A percentile compares a stretch with the other conserved stretches of the same genome.
These are phyloP conservation scores for Actinomucor elegans DNA, from an alignment of 371 early-diverging fungal genomes.

Conservation along the genomic window DNA sequence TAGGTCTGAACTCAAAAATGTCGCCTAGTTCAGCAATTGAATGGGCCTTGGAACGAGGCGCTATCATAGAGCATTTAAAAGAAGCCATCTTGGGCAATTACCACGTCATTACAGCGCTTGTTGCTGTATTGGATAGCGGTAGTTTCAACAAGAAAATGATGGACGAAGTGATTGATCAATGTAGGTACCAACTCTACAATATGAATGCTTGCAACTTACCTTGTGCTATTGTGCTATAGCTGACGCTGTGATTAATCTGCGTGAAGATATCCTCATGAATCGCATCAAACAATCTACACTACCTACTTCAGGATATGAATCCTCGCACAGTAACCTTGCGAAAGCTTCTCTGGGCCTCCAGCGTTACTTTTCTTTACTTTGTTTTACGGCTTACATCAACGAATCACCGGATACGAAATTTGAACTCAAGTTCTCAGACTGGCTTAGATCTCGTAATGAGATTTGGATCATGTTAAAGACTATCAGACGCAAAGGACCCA, in stretches of 20 bases:
- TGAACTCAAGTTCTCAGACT: constrained; percentile 43
- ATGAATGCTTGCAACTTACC: not conserved
- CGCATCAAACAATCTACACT: constrained; percentile 52
- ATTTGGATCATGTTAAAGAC: constrained; percentile 58
- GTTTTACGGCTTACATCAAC: constrained; percentile 58
- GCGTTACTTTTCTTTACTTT: constrained; percentile 63
- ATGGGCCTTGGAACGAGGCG: constrained; percentile 57
- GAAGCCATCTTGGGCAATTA: constrained; percentile 66
- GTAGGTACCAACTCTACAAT: constrained; percentile 25
- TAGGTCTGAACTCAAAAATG: constrained; percentile 37
- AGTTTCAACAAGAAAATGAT: constrained; percentile 47
- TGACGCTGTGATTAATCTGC: constrained; percentile 59
- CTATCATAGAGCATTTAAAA: constrained; percentile 54
- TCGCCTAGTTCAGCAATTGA: constrained; percentile 55
- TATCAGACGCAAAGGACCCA: constrained; percentile 47
- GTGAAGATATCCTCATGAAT: constrained; percentile 65
- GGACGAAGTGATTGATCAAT: constrained; percentile 61
- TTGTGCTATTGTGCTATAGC: constrained; percentile 22
- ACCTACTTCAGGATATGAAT: constrained; percentile 16
- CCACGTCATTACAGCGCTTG: constrained; percentile 44
- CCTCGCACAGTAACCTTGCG: constrained; percentile 30
- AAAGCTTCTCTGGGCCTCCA: constrained; percentile 59
- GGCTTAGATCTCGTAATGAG: constrained; percentile 56
- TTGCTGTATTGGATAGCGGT: constrained; percentile 54
- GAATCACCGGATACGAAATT: constrained; percentile 39